These are phyloP conservation scores for Biscogniauxia sp. DNA, from an alignment of 2,329 filamentous ascomycete species.

Conservation along the genomic window DNA sequence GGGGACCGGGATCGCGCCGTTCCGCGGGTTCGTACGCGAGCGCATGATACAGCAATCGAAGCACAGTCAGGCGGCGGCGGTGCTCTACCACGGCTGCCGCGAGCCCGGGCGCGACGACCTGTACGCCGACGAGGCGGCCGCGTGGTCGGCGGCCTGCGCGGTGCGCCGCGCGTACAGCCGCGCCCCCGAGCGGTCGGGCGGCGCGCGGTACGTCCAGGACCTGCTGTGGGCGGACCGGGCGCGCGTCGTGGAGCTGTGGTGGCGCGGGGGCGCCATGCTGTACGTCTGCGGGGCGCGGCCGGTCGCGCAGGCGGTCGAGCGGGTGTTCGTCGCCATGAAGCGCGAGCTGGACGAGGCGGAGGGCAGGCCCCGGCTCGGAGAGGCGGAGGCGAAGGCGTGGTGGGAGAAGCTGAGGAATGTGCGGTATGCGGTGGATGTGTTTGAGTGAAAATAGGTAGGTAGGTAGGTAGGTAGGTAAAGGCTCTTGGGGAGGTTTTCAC, in stretches of 20 bases:
- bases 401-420: slow-evolving; percentile 49
- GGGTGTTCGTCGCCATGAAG: too few species aligned
- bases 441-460: too few species aligned
- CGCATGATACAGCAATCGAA: too few species aligned
- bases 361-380: slow-evolving; percentile 17
- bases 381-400: slow-evolving; percentile 43
- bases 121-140: slow-evolving; percentile 55
- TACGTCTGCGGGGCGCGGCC: too few species aligned
- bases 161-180: slow-evolving; percentile 54
- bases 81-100: slow-evolving; percentile 64
- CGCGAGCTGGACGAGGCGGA: slow-evolving; percentile 27
- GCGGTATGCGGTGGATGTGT: slow-evolving; percentile 58
- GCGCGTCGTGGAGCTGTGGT: slow-evolving; percentile 37
- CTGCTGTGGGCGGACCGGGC: slow-evolving; percentile 36
- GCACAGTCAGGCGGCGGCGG: slow-evolving; percentile 55
- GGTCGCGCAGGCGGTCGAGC: too few species aligned
- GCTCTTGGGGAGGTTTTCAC: too few species aligned
- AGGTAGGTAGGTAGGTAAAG: too few species aligned
- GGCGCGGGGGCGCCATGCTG: slow-evolving; percentile 26
- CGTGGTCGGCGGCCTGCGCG: slow-evolving; percentile 44
- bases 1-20: slow-evolving; percentile 48
- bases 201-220: slow-evolving; percentile 47
- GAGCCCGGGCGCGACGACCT: slow-evolving; percentile 53
- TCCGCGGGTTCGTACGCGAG: slow-evolving; percentile 38
- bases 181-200: slow-evolving; percentile 39